phyloP scores from a whole-genome alignment of 2,329 filamentous ascomycete genomes.

The Arthrobotrys conoides region DNA sequence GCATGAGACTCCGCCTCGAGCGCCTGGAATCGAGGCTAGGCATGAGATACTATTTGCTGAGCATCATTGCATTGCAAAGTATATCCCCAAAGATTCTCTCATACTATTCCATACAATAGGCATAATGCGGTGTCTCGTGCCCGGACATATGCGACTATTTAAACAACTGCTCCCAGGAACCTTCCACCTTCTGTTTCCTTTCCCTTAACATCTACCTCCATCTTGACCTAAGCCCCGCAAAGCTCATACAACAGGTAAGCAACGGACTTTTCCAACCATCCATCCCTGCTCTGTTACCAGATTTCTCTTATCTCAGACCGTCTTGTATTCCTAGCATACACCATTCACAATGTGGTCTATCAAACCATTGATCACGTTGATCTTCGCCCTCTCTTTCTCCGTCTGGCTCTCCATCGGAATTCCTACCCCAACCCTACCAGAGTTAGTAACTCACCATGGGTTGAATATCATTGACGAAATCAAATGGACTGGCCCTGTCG shows the following conservation, averaged over 20 bases:
- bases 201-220: not conserved
- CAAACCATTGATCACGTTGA: not conserved
- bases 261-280: not conserved
- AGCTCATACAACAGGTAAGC: not conserved
- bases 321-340: not conserved
- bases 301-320: not conserved
- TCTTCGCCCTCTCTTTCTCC: slow-evolving; percentile 6
- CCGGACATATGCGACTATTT: not conserved
- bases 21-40: too few relatives aligned
- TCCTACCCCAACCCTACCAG: not conserved
- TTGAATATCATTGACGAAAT: slow-evolving; percentile 26
- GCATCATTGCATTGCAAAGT: too few relatives aligned
- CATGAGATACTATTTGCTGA: too few relatives aligned
- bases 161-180: not conserved
- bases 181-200: not conserved
- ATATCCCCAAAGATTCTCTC: too few relatives aligned
- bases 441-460: not conserved
- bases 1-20: too few relatives aligned
- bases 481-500: slow-evolving; percentile 36
- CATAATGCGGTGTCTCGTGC: not conserved
- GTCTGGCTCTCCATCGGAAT: not conserved
- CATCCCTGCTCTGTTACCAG: not conserved
- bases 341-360: not conserved
- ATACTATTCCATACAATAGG: too few relatives aligned
- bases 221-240: not conserved